A percentile compares a stretch with the other conserved stretches of the same genome.
These are phyloP conservation scores for Saccharomycopsis sp. DNA, from an alignment of 805 yeast species.

Conservation along the genomic window DNA sequence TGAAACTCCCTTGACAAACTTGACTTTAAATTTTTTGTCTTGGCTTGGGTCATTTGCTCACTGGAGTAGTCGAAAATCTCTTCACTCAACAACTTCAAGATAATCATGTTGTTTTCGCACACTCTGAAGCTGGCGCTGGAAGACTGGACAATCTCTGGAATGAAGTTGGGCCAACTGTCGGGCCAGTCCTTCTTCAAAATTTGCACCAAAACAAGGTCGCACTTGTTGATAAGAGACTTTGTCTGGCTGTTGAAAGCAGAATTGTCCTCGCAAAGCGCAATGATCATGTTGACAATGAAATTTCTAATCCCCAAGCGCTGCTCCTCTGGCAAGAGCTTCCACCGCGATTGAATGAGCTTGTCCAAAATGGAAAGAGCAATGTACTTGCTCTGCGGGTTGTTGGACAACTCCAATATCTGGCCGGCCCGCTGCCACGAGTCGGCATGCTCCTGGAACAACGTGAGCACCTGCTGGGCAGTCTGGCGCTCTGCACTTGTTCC, in stretches of 20 bases:
- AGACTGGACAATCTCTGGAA: conserved; percentile 84
- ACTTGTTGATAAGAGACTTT: conserved; percentile 83
- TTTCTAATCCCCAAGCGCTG: conserved; percentile 91
- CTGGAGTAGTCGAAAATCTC: conserved; percentile 95
- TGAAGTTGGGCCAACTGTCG: conserved; percentile 93
- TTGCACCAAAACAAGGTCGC: conserved; percentile 88
- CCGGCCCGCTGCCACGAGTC: conserved; percentile 96
- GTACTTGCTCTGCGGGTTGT: conserved; percentile 81
- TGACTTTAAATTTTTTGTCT: conserved; percentile 70
- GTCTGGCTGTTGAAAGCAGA: conserved; percentile 55
- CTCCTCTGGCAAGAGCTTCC: conserved; percentile 86
- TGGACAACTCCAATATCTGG: conserved; percentile 68
- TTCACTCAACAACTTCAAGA: conserved; percentile 79
- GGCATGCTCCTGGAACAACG: conserved; percentile 84
- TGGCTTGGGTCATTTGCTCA: conserved; percentile 95
- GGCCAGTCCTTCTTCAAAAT: conserved; percentile 99
- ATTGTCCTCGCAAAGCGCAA: conserved; percentile 82
- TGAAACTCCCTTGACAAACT: conserved; percentile 87
- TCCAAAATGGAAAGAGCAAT: conserved; percentile 87
- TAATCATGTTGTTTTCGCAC: conserved; percentile 96
- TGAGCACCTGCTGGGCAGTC: conserved; percentile 57
- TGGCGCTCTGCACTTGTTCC: conserved; percentile 56
- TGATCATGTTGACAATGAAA: conserved; percentile 88
- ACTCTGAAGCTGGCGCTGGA: conserved; percentile 82
- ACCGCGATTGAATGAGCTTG: conserved; percentile 79